Evolutionary conservation across 2,329 filamentous ascomycete genomes (phyloP).

Genomic region (Pseudopyrenochaeta lycopersici): DNA sequence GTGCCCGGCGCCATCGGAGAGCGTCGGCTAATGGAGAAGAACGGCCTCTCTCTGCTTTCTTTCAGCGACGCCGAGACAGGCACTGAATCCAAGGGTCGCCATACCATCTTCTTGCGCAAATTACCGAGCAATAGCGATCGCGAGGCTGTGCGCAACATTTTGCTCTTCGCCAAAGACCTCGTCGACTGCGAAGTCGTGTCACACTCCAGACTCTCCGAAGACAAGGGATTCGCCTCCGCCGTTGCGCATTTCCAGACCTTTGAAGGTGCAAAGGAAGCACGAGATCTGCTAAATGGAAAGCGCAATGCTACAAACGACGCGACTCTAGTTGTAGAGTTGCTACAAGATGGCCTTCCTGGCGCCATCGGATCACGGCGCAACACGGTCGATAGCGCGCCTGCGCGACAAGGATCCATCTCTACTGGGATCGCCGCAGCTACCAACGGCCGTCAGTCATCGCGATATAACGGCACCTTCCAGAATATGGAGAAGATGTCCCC

Average conservation of each 20-base stretch:
- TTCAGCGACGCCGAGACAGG: slow-evolving; percentile 45
- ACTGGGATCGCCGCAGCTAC: slow-evolving; percentile 52
- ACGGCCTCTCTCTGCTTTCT: slow-evolving; percentile 44
- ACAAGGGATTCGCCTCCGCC: slow-evolving; percentile 65
- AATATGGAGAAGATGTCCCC: slow-evolving; percentile 69
- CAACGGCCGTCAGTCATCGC: slow-evolving; percentile 62
- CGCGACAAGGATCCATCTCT: slow-evolving; percentile 56
- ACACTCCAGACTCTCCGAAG: slow-evolving; percentile 61
- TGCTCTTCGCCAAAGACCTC: slow-evolving; percentile 72
- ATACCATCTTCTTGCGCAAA: slow-evolving; percentile 65
- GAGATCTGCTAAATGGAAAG: slow-evolving; percentile 68
- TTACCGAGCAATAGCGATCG: slow-evolving; percentile 66
- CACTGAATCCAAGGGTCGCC: slow-evolving; percentile 32
- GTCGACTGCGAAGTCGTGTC: slow-evolving; percentile 66
- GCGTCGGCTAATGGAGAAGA: slow-evolving; percentile 50
- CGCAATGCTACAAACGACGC: slow-evolving; percentile 68
- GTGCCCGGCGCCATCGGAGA: slow-evolving; percentile 53
- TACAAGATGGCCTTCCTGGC: slow-evolving; percentile 50
- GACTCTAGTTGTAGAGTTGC: slow-evolving; percentile 66
- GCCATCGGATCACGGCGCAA: slow-evolving; percentile 61
- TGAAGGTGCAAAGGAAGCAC: slow-evolving; percentile 67
- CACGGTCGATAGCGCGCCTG: slow-evolving; percentile 60
- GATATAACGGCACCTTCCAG: slow-evolving; percentile 71
- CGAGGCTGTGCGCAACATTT: slow-evolving; percentile 68
- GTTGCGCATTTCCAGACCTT: slow-evolving; percentile 67